Evolutionary conservation across 1,284 basidiomycete species (phyloP), one percentile per base, ranked within the genome.

Genomic region (Trametes versicolor): DNA sequence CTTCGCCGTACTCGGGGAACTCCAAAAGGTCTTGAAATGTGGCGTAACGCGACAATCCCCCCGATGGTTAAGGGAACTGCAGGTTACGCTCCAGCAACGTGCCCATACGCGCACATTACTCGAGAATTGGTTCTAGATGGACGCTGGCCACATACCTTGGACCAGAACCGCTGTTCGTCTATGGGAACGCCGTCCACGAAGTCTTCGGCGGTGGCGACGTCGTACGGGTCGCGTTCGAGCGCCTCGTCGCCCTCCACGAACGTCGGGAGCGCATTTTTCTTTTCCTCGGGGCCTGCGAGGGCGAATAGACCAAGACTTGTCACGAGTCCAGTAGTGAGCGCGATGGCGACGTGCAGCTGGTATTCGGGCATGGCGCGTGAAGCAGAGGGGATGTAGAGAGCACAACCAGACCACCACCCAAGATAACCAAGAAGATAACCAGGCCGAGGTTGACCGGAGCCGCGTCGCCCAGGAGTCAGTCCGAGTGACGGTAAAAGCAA

Each of bases 161-260:
- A 71, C 93, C 94, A 96, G 74, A 97, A 96, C 17, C 71, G 78
- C 13, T 85, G 85, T 57, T 87, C 89, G 23, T 93, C 80, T 51
- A 96, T 83, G 12, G 93, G 91, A 60, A 87, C 86, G 1, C 95
- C 95, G 72, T 96, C 91, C 15, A 89, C 71, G 37, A 87, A 73
- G 72, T 95, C 91, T 70, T 90, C 87, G 3, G 90, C 85, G 48
- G 80, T 88, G 32, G 88, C 85, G 39, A 96, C 86, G 70, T 95
- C 88, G 75, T 95, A 96, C 3, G 93, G 88, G 74, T 96, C 95
- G 34, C 74, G 78, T 57, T 73, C 68, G 3, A 79, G 76, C 0
- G 67, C 68, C 63, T 80, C 79, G 21, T 75, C 73, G 15, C 74
- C 77, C 45, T 80, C 79, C 15, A 74, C 75, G 66, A 82, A 76